phyloP scores from a whole-genome alignment of 2,329 filamentous ascomycete species.

The Cordyceps pruinosa region DNA sequence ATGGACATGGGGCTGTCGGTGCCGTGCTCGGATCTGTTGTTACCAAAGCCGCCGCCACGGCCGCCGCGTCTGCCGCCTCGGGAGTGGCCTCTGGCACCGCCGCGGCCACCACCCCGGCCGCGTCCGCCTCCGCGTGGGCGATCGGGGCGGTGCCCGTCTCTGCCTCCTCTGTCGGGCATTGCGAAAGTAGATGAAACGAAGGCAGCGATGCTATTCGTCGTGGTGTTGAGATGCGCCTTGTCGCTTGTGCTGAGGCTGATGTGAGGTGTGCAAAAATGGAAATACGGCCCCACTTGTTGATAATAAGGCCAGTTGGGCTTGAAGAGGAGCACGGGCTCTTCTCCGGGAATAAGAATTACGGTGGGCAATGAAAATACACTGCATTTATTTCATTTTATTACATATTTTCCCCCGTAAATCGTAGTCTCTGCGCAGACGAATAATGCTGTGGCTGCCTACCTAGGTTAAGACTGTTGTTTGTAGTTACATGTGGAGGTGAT shows the following conservation, averaged over 20 bases:
- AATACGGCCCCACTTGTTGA: slow-evolving; percentile 4
- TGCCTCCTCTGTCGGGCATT: slow-evolving; percentile 9
- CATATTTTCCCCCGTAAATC: too few relatives aligned
- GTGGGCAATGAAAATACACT: neutral
- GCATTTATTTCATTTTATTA: neutral
- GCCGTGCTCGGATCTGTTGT: neutral
- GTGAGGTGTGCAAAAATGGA: slow-evolving; percentile 10
- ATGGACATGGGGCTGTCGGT: slow-evolving; percentile 1
- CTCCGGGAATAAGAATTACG: neutral
- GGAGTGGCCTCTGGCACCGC: neutral
- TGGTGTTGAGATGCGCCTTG: neutral
- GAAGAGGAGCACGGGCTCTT: neutral
- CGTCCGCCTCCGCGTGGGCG: slow-evolving; percentile 6
- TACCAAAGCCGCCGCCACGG: neutral
- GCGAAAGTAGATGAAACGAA: neutral
- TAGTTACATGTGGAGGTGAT: too few relatives aligned
- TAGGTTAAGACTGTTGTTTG: too few relatives aligned
- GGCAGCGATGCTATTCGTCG: neutral
- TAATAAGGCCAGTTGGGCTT: neutral
- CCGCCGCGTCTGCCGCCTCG: slow-evolving; percentile 1
- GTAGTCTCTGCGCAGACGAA: too few relatives aligned
- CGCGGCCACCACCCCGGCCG: neutral
- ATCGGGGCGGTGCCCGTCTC: neutral
- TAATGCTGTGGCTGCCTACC: too few relatives aligned
- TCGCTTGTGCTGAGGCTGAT: neutral